Evolutionary conservation across 176 grass and related monocot genomes (phyloP).

Genomic region (Oryza australiensis): DNA sequence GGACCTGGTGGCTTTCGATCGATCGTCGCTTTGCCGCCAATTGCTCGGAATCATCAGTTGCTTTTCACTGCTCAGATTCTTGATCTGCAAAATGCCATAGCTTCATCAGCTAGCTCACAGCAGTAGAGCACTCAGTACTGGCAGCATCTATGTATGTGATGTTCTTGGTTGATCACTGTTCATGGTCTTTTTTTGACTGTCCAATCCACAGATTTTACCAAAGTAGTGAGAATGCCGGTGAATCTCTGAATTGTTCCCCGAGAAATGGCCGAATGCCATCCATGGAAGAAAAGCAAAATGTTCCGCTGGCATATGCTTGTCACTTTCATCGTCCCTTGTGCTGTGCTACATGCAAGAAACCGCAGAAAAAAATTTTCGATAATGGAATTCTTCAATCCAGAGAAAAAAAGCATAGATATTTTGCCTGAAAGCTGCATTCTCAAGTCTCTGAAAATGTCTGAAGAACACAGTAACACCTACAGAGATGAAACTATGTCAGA

Average conservation of each 20-base stretch:
- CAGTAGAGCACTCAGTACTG: neutral
- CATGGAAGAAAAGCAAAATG: neutral
- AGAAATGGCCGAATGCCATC: neutral
- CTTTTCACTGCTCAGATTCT: neutral
- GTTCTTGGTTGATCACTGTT: conserved; percentile 21
- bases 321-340: conserved; percentile 5
- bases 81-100: neutral
- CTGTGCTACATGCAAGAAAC: neutral
- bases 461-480: conserved; percentile 13
- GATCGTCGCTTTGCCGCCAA: neutral
- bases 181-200: neutral
- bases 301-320: conserved; percentile 19
- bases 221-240: neutral
- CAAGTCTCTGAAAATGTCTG: neutral
- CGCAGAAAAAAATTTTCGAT: neutral
- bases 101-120: neutral
- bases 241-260: conserved; percentile 28
- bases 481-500: neutral
- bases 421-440: neutral
- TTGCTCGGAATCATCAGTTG: conserved; percentile 28
- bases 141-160: conserved; percentile 20
- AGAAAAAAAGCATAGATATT: neutral
- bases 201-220: conserved; percentile 16
- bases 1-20: neutral
- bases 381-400: neutral